Conservation (phyloP, 768 basidiomycete genomes). For the Amanita thiersii region DNA sequence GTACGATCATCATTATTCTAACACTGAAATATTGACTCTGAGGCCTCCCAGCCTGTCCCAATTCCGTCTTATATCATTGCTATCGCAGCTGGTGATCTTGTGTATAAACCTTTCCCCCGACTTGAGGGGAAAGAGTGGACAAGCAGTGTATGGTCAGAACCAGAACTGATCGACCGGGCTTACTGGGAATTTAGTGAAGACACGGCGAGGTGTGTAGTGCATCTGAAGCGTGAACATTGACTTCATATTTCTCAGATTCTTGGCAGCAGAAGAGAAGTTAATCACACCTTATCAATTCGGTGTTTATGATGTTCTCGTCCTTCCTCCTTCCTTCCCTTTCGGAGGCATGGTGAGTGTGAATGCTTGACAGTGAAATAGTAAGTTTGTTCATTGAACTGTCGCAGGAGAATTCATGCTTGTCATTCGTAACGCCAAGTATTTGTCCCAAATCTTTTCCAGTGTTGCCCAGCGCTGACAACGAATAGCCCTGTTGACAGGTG, state of each 20-base stretch:
- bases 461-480: neutral
- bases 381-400: neutral
- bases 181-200: constrained; percentile 89
- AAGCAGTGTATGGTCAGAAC: constrained; percentile 89
- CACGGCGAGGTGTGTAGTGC: constrained; percentile 51
- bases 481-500: constrained; percentile 76
- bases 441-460: neutral
- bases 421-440: constrained; percentile 83
- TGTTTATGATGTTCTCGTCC: constrained; percentile 82
- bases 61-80: constrained; percentile 93
- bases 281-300: constrained; percentile 75
- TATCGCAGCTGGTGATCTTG: constrained; percentile 78
- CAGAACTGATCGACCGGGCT: constrained; percentile 65
- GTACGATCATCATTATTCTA: constrained; percentile 25
- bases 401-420: constrained; percentile 84
- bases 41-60: constrained; percentile 63
- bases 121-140: constrained; percentile 65
- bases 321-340: constrained; percentile 90
- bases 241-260: constrained; percentile 40
- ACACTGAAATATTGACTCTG: too few relatives aligned
- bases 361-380: too few relatives aligned
- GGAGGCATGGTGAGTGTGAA: constrained; percentile 74
- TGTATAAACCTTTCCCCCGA: constrained; percentile 57
- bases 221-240: constrained; percentile 3
- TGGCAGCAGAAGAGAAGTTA: constrained; percentile 69